These are phyloP conservation scores for Yamadazyma dushanensis DNA, from an alignment of 1,139 yeast species.

Conservation along the genomic window DNA sequence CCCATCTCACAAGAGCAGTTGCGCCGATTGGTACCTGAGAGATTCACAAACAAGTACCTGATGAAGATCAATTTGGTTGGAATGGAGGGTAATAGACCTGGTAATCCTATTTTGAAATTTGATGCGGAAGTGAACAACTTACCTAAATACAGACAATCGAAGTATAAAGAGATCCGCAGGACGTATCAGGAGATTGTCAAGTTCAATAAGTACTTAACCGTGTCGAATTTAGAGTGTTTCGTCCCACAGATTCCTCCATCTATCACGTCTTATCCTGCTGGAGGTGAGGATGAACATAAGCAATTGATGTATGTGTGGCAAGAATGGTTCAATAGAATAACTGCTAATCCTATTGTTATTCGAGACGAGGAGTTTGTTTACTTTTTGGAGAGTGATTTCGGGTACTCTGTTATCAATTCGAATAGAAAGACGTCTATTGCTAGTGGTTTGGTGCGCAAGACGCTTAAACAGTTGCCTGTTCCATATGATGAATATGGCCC, in stretches of 20 bases:
- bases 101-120: constrained; percentile 46
- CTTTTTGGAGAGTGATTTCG: constrained; percentile 87
- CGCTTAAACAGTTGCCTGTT: constrained; percentile 85
- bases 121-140: constrained; percentile 50
- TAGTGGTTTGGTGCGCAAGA: constrained; percentile 83
- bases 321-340: constrained; percentile 80
- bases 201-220: constrained; percentile 74
- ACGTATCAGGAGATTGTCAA: constrained; percentile 76
- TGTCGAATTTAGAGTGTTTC: constrained; percentile 87
- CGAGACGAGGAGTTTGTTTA: constrained; percentile 87
- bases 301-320: constrained; percentile 65
- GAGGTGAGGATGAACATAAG: constrained; percentile 76
- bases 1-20: constrained; percentile 34
- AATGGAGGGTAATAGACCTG: constrained; percentile 42
- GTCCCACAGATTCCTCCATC: constrained; percentile 86
- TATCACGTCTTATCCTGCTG: constrained; percentile 73
- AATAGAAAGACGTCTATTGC: constrained; percentile 60
- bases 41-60: constrained; percentile 39
- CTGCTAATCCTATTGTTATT: constrained; percentile 72
- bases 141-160: constrained; percentile 72
- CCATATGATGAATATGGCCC: constrained; percentile 87
- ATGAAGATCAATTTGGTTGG: constrained; percentile 29
- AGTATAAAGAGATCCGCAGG: constrained; percentile 75
- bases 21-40: constrained; percentile 50
- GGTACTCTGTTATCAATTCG: constrained; percentile 65